Conservation (phyloP, 768 basidiomycete species). For the Russula emetica region DNA sequence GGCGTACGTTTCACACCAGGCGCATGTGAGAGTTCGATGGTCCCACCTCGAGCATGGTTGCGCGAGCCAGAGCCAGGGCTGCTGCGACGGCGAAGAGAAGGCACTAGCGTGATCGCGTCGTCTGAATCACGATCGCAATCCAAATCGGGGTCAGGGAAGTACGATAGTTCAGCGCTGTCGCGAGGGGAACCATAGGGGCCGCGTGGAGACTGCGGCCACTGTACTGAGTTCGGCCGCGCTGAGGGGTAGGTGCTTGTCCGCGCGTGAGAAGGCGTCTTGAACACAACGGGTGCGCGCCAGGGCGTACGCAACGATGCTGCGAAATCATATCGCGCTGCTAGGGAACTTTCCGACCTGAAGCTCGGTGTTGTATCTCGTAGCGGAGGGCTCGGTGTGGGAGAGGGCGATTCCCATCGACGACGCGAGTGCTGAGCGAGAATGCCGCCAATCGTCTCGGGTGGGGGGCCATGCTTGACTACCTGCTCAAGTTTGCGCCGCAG, state of each 20-base stretch:
- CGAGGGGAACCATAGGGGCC: constrained; percentile 13
- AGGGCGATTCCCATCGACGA: constrained; percentile 24
- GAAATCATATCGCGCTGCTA: constrained; percentile 58
- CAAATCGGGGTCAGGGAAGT: constrained; percentile 20
- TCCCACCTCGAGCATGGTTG: constrained; percentile 23
- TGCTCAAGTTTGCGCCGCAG: constrained; percentile 64
- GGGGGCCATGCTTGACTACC: constrained; percentile 41
- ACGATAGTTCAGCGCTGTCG: background rate
- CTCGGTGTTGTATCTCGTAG: constrained; percentile 20
- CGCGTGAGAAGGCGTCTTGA: constrained; percentile 30
- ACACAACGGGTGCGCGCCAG: constrained; percentile 38
- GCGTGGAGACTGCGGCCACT: constrained; percentile 35
- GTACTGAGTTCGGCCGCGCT: constrained; percentile 37
- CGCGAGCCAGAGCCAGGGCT: constrained; percentile 12
- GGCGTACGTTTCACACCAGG: constrained; percentile 22
- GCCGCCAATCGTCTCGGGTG: constrained; percentile 36
- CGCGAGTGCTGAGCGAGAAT: constrained; percentile 29
- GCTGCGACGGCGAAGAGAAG: constrained; percentile 19
- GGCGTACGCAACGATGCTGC: constrained; percentile 46
- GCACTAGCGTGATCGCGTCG: constrained; percentile 19
- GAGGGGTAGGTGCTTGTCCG: constrained; percentile 51
- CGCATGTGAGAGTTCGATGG: constrained; percentile 7
- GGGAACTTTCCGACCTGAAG: constrained; percentile 38
- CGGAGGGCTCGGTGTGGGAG: constrained; percentile 25
- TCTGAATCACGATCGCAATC: constrained; percentile 22